Evolutionary conservation across 2,329 filamentous ascomycete genomes (phyloP).

Genomic region (Microdochium nivale): DNA sequence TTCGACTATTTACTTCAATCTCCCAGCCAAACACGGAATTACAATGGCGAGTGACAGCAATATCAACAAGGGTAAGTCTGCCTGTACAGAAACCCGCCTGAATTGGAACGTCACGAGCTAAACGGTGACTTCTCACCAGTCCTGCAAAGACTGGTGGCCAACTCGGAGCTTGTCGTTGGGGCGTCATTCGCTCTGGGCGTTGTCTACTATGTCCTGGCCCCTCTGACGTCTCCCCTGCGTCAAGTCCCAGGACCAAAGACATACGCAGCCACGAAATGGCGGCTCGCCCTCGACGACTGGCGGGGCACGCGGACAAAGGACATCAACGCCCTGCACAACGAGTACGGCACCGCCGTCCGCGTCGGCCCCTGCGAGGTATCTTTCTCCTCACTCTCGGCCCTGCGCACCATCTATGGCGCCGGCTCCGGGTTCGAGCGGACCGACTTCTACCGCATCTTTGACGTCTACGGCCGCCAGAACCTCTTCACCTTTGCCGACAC

Average conservation of each 20-base stretch:
- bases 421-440: conserved; percentile 41
- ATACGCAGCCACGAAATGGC: conserved; percentile 33
- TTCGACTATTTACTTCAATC: too few relatives aligned
- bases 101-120: background rate
- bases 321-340: conserved; percentile 31
- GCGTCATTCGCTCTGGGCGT: background rate
- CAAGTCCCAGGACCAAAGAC: conserved; percentile 27
- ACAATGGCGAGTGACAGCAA: too few relatives aligned
- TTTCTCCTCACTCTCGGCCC: conserved; percentile 29
- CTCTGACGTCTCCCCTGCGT: conserved; percentile 5
- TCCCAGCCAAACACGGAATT: too few relatives aligned
- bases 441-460: conserved; percentile 46
- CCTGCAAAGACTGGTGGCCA: background rate
- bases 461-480: conserved; percentile 41
- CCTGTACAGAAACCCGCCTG: too few relatives aligned
- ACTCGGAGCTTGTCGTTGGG: background rate
- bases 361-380: conserved; percentile 37
- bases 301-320: conserved; percentile 29
- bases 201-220: background rate
- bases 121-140: background rate
- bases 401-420: conserved; percentile 45
- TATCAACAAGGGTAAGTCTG: too few relatives aligned
- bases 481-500: conserved; percentile 39
- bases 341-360: conserved; percentile 37
- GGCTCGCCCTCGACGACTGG: conserved; percentile 34